Evolutionary conservation across 768 basidiomycete species (phyloP), one percentile per base, ranked within the genome.

Genomic region (Suillus subaureus): DNA sequence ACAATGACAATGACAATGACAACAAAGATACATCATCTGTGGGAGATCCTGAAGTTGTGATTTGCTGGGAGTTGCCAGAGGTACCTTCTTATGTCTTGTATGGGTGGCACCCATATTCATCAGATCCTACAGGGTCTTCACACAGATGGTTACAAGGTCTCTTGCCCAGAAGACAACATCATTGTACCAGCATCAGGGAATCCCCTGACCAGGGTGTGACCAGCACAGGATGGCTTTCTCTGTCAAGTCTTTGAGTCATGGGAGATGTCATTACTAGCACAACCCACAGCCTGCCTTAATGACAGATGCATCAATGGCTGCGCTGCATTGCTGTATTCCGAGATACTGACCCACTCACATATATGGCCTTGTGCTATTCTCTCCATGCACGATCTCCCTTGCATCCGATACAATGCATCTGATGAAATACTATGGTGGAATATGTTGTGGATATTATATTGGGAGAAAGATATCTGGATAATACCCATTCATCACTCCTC

Each of bases 401-500:
- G 55, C 33, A 35, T 37, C 9, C 43, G 43, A 9, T 45, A 66
- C 49, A 67, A 61, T 21, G 60, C 64, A 64, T 8, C 52, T 5
- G 57, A 67, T 57, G 23, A 33, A 0, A 65, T 71, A 0, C 15
- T 80, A 0, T 79, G 78, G 78, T 33, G 64, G 0, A 37, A 56
- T 3, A 66, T 64, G 0, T 21, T n/a, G 0, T 56, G 47, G 3
- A 67, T 67, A 0, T 35, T 61, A 12, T 81, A 71, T 55, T 80
- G 78, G 78, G 13, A 26, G 0, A 75, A 73, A 61, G 35, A 63
- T 6, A 21, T 71, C 0, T 81, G 79, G 79, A 72, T 80, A 2
- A 18, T 81, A 4, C 80, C 79, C 0, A 75, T 81, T 16, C 79
- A 81, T 63, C 67, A 70, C 1, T 28, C 57, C 6, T 66, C 40